Percentiles rank a stretch among this genome's conserved stretches.
Evolutionary conservation across 116 monocot species (phyloP).

Genomic region (Iris pallida): DNA sequence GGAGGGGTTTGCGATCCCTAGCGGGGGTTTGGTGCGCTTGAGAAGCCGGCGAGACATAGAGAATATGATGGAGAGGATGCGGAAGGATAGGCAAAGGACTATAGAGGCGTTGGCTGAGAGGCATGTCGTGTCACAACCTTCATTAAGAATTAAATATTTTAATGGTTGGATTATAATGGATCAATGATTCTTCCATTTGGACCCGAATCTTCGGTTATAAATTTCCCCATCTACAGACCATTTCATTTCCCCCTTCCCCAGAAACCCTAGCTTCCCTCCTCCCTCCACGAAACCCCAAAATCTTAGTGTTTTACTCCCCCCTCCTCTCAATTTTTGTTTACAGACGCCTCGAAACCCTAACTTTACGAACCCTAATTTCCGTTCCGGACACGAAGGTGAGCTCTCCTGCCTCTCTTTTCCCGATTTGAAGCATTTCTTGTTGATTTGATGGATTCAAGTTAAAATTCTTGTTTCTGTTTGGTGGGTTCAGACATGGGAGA

Average conservation of each 20-base stretch:
- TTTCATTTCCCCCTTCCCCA: neutral
- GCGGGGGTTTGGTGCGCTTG: too few species aligned
- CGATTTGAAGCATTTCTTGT: neutral
- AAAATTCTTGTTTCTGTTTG: neutral
- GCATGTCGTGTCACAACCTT: too few species aligned
- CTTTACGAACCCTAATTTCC: neutral
- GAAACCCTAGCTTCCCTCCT: conserved; percentile 6
- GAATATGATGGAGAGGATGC: too few species aligned
- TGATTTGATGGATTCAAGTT: neutral
- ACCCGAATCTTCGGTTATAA: neutral
- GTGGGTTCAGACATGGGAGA: conserved; percentile 62
- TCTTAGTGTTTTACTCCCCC: conserved; percentile 2
- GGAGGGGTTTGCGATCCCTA: too few species aligned
- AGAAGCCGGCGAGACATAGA: too few species aligned
- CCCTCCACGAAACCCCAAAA: conserved; percentile 3
- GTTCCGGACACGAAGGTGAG: conserved; percentile 5
- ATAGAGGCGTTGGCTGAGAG: too few species aligned
- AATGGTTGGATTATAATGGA: too few species aligned
- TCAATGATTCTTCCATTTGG: too few species aligned
- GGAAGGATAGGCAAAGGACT: too few species aligned
- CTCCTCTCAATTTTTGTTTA: conserved; percentile 23
- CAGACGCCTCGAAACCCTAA: conserved; percentile 7
- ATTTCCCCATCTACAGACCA: neutral
- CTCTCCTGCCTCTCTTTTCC: neutral
- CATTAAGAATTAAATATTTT: too few species aligned